Conservation (phyloP, 2,329 filamentous ascomycete species). For the Stylonectria norvegica region DNA sequence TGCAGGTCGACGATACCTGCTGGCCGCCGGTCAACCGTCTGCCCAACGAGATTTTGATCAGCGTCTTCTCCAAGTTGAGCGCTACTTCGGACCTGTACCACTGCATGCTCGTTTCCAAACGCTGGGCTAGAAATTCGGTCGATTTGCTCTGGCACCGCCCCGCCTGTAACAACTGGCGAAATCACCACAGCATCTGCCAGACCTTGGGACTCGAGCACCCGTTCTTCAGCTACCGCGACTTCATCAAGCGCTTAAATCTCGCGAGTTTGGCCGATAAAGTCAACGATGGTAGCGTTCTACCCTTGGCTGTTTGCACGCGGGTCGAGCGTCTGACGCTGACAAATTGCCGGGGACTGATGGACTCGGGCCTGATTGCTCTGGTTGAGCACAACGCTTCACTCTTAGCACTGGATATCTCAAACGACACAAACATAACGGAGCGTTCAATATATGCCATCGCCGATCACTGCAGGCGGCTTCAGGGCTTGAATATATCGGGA, state of each 20-base stretch:
- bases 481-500: conserved; percentile 88
- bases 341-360: conserved; percentile 80
- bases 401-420: conserved; percentile 86
- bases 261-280: conserved; percentile 70
- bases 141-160: conserved; percentile 94
- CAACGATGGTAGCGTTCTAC: conserved; percentile 84
- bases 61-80: conserved; percentile 81
- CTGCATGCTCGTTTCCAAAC: conserved; percentile 91
- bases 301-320: conserved; percentile 80
- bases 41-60: conserved; percentile 91
- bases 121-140: conserved; percentile 89
- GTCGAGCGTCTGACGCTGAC: conserved; percentile 92
- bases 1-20: conserved; percentile 66
- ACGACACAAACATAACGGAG: conserved; percentile 80
- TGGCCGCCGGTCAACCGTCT: conserved; percentile 78
- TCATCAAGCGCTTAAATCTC: conserved; percentile 89
- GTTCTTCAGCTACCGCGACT: conserved; percentile 84
- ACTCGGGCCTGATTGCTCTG: conserved; percentile 75
- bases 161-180: conserved; percentile 80
- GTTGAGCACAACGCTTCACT: conserved; percentile 76
- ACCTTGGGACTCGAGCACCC: conserved; percentile 70
- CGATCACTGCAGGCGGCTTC: conserved; percentile 75
- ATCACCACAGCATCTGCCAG: conserved; percentile 74
- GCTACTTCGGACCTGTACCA: conserved; percentile 73
- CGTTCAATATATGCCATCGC: conserved; percentile 74